Evolutionary conservation across 2,329 filamentous ascomycete genomes (phyloP), one percentile per base, ranked within the genome.

Genomic region (Shiraia sp.): DNA sequence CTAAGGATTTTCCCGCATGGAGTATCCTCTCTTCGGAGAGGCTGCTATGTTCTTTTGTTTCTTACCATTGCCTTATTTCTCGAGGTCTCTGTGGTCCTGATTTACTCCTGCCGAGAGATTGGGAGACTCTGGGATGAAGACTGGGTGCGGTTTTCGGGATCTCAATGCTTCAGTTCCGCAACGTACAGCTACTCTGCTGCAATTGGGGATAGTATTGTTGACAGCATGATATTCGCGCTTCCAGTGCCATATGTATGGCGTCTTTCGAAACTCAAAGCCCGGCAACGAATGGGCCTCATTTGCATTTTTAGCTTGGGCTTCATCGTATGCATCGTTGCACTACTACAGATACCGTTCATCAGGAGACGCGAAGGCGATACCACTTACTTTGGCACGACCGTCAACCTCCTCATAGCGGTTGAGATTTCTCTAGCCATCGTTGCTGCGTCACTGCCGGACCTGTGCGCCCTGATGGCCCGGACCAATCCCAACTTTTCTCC

Each of bases 1-100:
- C 49, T 69, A 5, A 60, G 68, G 32, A 65, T 70, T 17, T 70
- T 70, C 32, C 66, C 66, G 2, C 41, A 39, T 3, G 38, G 48
- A 5, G 27, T 62, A 29, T 3, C 27, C 10, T 49, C 40, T 2
- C 53, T 61, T 1, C 54, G 56, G 14, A 37, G 39, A n/a, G 40
- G 51, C 12, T 51, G 45, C 33, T 52, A 57, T 33, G 6, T 53
- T 12, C 45, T 64, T 2, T 36, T 63, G 12, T 22, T 42, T 2
- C 41, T 60, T n/a, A 44, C 55, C 5, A 25, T 55, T 10, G 27
- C 40, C 2, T 50, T 59, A 6, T 61, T 59, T 28, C 22, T 51
- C 13, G 50, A 52, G 32, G 57, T 63, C 1, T 49, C 61, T 23
- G 51, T 40, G 14, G 51, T 63, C 0, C 55, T 64, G 15, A 42